Conservation (phyloP, 257 asterid species). For the Solanum tacnaense region DNA sequence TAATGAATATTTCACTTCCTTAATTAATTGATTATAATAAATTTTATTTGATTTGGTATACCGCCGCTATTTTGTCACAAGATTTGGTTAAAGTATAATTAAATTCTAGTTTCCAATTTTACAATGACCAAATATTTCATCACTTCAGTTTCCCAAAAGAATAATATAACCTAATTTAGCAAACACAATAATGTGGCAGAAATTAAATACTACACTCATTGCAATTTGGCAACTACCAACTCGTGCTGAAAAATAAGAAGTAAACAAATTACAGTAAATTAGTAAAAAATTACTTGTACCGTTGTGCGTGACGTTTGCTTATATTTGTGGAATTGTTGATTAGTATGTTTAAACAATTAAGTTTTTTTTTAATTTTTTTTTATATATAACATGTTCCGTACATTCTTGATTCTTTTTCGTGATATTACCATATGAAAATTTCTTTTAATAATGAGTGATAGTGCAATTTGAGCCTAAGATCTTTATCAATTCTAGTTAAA, state of each 20-base stretch:
- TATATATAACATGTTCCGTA: neutral
- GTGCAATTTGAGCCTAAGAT: neutral
- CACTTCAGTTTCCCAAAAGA: neutral
- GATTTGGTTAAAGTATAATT: too few relatives aligned
- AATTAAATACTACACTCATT: neutral
- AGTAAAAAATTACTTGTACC: neutral
- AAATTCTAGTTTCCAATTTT: neutral
- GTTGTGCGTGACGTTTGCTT: neutral
- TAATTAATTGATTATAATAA: too few relatives aligned
- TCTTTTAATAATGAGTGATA: neutral
- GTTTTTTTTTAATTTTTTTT: neutral
- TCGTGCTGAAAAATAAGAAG: neutral
- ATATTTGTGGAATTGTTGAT: neutral
- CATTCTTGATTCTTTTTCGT: neutral
- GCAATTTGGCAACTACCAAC: neutral
- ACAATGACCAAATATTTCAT: neutral
- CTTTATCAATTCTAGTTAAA: neutral
- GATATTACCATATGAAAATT: neutral
- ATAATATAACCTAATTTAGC: neutral
- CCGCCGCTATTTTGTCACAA: too few relatives aligned
- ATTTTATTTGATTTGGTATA: too few relatives aligned
- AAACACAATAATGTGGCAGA: neutral
- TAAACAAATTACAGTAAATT: neutral
- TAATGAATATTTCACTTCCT: neutral
- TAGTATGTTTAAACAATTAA: neutral